Evolutionary conservation across 2,329 filamentous ascomycete genomes (phyloP).

Genomic region (Periconia sp.): DNA sequence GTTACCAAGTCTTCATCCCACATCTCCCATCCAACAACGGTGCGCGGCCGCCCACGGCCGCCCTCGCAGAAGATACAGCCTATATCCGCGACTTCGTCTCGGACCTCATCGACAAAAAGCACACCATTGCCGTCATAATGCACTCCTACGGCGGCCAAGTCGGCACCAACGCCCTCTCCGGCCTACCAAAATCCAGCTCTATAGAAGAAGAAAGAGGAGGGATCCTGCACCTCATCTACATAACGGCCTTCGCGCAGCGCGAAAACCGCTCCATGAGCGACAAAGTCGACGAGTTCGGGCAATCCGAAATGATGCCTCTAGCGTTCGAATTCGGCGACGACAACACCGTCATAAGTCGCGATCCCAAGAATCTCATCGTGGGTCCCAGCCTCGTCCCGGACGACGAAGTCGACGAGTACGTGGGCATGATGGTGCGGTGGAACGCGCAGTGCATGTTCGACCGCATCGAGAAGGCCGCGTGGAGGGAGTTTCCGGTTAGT

Average conservation of each 20-base stretch:
- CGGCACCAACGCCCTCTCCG: neutral
- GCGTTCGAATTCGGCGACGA: constrained; percentile 4
- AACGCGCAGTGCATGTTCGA: constrained; percentile 13
- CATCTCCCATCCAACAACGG: constrained; percentile 14
- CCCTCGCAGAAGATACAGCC: neutral
- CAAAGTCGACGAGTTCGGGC: neutral
- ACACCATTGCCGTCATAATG: constrained; percentile 6
- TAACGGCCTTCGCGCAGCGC: neutral
- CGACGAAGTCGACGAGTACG: neutral
- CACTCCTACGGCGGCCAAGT: constrained; percentile 3
- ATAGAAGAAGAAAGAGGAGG: neutral
- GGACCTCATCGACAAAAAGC: constrained; percentile 1
- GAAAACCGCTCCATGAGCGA: constrained; percentile 1
- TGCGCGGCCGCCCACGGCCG: constrained; percentile 8
- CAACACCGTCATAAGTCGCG: neutral
- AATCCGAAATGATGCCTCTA: neutral
- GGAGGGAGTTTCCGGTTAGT: constrained; percentile 11
- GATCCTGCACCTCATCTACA: neutral
- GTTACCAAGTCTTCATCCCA: constrained; percentile 18
- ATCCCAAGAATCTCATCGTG: neutral
- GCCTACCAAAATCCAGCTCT: neutral
- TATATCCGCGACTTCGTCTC: constrained; percentile 2
- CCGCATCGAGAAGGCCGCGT: constrained; percentile 2
- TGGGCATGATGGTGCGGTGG: constrained; percentile 1
- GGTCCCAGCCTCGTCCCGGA: neutral